Evolutionary conservation across 768 basidiomycete genomes (phyloP).

Genomic region (Boletus bicolor): DNA sequence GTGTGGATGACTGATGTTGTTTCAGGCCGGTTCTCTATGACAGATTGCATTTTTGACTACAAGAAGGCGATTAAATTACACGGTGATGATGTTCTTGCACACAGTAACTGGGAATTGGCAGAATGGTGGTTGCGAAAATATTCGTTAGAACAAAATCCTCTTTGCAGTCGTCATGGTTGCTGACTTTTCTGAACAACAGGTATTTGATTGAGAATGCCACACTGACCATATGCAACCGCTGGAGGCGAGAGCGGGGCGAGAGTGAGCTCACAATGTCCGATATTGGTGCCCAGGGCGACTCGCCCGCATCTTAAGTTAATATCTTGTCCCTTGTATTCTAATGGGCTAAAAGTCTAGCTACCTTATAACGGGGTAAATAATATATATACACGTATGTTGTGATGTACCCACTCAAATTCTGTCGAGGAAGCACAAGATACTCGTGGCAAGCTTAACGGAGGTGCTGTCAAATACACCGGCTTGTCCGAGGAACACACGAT

Average conservation of each 20-base stretch:
- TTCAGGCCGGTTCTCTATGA: constrained; percentile 72
- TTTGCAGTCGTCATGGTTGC: neutral
- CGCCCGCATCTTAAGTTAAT: constrained; percentile 22
- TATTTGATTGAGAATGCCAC: constrained; percentile 76
- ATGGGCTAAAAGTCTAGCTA: neutral
- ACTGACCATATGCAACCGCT: constrained; percentile 73
- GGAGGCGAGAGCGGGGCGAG: constrained; percentile 83
- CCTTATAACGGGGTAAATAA: constrained; percentile 5
- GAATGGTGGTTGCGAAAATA: constrained; percentile 83
- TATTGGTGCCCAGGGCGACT: constrained; percentile 39
- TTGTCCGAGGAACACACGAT: neutral
- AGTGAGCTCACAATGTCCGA: constrained; percentile 60
- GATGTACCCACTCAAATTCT: neutral
- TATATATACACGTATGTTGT: constrained; percentile 8
- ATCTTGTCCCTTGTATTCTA: constrained; percentile 8
- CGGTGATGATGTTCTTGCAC: constrained; percentile 88
- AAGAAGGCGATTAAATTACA: constrained; percentile 69
- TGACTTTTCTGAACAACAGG: constrained; percentile 37
- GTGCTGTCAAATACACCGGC: neutral
- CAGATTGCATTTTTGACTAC: constrained; percentile 77
- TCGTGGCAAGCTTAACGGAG: neutral
- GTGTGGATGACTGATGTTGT: constrained; percentile 6
- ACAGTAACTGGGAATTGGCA: constrained; percentile 85
- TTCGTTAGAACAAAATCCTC: constrained; percentile 42
- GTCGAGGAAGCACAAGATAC: neutral